These are phyloP conservation scores for Pseudogymnoascus sp. DNA, from an alignment of 2,329 filamentous ascomycete species.

Conservation along the genomic window DNA sequence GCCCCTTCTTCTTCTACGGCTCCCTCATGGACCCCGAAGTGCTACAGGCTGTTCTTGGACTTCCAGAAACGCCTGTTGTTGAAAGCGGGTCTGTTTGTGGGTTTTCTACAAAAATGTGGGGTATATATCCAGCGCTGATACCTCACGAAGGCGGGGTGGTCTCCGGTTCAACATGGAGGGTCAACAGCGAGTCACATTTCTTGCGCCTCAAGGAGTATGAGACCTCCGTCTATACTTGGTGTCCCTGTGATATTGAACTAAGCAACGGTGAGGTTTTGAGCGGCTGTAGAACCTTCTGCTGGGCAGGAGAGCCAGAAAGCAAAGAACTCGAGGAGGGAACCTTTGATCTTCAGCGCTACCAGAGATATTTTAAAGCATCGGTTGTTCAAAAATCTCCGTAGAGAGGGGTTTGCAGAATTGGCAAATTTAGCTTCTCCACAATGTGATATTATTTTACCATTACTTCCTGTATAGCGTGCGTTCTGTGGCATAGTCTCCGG, in stretches of 20 bases:
- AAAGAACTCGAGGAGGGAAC: neutral
- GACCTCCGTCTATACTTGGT: neutral
- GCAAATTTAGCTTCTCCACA: neutral
- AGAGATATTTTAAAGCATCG: neutral
- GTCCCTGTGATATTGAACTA: neutral
- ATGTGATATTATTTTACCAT: neutral
- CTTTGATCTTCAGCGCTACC: slow-evolving; percentile 1
- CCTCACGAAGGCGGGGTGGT: neutral
- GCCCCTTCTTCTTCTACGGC: slow-evolving; percentile 28
- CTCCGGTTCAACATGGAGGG: neutral
- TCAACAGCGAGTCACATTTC: neutral
- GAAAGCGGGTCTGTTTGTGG: slow-evolving; percentile 20
- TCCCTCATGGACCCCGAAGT: slow-evolving; percentile 27
- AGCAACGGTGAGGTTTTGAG: neutral
- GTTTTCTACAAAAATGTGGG: slow-evolving; percentile 26
- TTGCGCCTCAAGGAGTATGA: neutral
- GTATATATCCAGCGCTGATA: slow-evolving; percentile 24
- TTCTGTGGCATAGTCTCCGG: neutral
- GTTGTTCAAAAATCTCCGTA: neutral
- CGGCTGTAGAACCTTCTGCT: neutral
- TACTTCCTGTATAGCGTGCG: neutral
- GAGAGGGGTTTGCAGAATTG: slow-evolving; percentile 4
- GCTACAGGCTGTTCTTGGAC: slow-evolving; percentile 23
- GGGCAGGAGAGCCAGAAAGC: neutral
- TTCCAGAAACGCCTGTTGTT: slow-evolving; percentile 20